Conservation (phyloP, 371 early-diverging fungal genomes). For the Mortierella sp. region DNA sequence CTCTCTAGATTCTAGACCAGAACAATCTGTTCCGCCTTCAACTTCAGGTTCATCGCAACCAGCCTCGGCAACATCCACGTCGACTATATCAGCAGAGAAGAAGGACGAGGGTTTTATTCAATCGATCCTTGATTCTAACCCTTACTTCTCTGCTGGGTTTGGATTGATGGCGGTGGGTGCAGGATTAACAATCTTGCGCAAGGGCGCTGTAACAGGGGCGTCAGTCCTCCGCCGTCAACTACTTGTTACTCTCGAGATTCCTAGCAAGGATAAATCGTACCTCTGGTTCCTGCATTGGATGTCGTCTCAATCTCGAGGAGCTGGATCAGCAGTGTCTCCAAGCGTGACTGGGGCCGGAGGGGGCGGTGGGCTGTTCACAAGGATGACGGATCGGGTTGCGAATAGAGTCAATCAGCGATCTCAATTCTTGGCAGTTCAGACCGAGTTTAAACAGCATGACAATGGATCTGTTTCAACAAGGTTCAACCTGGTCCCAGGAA, state of each 20-base stretch:
- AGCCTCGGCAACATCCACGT: background rate
- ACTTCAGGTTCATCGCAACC: background rate
- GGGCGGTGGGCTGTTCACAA: conserved; percentile 35
- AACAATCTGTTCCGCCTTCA: background rate
- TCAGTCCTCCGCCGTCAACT: conserved; percentile 79
- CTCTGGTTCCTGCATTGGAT: conserved; percentile 95
- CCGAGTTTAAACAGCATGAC: conserved; percentile 87
- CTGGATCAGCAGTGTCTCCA: background rate
- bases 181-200: conserved; percentile 80
- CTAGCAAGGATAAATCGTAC: conserved; percentile 92
- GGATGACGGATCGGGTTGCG: conserved; percentile 52
- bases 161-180: conserved; percentile 94
- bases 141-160: conserved; percentile 94
- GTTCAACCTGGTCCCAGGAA: conserved; percentile 92
- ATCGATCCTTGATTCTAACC: conserved; percentile 65
- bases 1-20: background rate
- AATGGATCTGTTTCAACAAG: conserved; percentile 88
- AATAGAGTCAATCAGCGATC: conserved; percentile 54
- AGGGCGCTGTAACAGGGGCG: conserved; percentile 75
- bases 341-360: background rate
- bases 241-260: conserved; percentile 93
- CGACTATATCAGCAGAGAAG: background rate
- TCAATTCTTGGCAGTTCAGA: conserved; percentile 89
- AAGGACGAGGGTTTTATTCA: conserved; percentile 26
- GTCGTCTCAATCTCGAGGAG: conserved; percentile 68